phyloP scores from a whole-genome alignment of 2,329 filamentous ascomycete species.

The Myriosclerotinia duriaeana region DNA sequence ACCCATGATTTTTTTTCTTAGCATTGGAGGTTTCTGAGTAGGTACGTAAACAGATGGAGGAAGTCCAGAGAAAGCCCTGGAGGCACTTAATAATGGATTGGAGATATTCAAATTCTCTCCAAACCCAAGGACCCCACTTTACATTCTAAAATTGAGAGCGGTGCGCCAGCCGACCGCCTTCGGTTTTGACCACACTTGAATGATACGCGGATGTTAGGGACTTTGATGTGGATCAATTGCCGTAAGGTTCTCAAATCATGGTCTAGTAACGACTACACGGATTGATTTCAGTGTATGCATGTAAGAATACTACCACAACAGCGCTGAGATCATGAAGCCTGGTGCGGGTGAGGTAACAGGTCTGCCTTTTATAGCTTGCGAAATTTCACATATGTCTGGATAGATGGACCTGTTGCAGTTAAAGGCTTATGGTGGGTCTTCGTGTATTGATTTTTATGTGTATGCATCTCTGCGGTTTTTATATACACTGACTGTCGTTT shows the following conservation, averaged over 20 bases:
- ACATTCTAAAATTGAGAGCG: neutral
- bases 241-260: neutral
- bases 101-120: neutral
- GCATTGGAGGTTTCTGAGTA: neutral
- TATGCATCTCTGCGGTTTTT: too few relatives aligned
- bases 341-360: too few relatives aligned
- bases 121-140: neutral
- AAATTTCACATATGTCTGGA: too few relatives aligned
- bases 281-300: neutral
- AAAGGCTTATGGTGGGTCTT: too few relatives aligned
- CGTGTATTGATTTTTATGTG: neutral
- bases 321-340: neutral
- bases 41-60: neutral
- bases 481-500: too few relatives aligned
- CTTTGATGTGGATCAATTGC: too few relatives aligned
- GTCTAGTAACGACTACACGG: too few relatives aligned
- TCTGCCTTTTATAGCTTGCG: neutral
- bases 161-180: neutral
- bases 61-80: too few relatives aligned
- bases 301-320: neutral
- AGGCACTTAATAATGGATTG: neutral
- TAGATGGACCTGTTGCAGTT: too few relatives aligned
- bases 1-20: neutral
- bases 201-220: too few relatives aligned
- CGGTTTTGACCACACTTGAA: neutral